Evolutionary conservation across 495 filamentous ascomycete species (phyloP).

Genomic region (Daldinia vernicosa): DNA sequence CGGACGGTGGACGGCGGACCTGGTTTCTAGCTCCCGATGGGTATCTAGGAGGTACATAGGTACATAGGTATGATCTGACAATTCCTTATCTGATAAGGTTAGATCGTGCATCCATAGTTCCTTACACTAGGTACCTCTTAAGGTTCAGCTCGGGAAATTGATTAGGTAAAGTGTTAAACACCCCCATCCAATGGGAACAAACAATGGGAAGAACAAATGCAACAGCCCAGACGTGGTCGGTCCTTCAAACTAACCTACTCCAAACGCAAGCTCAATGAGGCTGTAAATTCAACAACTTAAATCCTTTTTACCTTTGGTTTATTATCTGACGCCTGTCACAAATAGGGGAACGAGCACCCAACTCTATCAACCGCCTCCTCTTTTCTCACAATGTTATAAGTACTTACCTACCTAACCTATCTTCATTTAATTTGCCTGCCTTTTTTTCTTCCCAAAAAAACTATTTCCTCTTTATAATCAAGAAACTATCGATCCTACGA

Average conservation of each 20-base stretch:
- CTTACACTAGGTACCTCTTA: not conserved
- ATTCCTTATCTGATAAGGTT: no score
- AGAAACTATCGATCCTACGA: not conserved
- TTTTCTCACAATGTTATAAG: not conserved
- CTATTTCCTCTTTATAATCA: not conserved
- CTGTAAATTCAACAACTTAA: conserved; percentile 1
- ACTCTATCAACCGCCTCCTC: not conserved
- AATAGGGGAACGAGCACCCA: not conserved
- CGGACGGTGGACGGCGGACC: not conserved
- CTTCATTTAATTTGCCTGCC: not conserved
- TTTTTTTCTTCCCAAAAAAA: not conserved
- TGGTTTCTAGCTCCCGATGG: not conserved
- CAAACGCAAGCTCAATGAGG: not conserved
- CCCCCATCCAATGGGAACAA: not conserved
- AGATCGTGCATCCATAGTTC: no score
- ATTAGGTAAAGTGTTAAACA: not conserved
- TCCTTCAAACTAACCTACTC: no score
- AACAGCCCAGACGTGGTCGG: conserved; percentile 3
- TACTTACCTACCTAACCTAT: no score
- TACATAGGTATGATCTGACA: no score
- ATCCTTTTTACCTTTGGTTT: not conserved
- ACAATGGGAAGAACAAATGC: not conserved
- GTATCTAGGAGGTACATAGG: no score
- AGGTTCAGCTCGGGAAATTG: not conserved
- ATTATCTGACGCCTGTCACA: not conserved